These are phyloP conservation scores for Nasturtium officinale DNA, from an alignment of 345 rosid genomes.

Conservation along the genomic window DNA sequence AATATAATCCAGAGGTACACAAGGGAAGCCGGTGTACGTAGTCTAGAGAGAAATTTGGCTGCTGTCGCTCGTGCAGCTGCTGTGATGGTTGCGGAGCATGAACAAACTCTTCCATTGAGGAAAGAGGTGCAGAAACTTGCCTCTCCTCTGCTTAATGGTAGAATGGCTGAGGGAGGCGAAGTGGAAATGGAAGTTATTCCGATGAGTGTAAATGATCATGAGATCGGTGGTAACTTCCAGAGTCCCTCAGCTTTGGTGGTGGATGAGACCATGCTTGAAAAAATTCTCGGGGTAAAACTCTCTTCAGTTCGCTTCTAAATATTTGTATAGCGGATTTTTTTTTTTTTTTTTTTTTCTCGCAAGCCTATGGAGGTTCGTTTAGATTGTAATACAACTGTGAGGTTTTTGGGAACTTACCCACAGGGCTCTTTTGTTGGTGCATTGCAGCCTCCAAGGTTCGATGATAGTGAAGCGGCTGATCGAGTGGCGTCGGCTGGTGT, in stretches of 20 bases:
- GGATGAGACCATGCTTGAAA: slow-evolving; percentile 90
- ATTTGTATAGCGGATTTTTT: not conserved
- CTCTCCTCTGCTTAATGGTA: slow-evolving; percentile 76
- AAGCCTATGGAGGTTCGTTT: not conserved
- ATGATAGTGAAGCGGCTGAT: slow-evolving; percentile 92
- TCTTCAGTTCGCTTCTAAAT: not conserved
- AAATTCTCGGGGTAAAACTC: slow-evolving; percentile 81
- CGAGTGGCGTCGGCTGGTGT: slow-evolving; percentile 94
- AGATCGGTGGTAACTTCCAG: slow-evolving; percentile 67
- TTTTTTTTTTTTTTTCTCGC: not conserved
- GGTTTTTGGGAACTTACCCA: slow-evolving; percentile 5
- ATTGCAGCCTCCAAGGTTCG: slow-evolving; percentile 92
- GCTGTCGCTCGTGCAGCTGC: slow-evolving; percentile 99
- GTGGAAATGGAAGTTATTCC: slow-evolving; percentile 99
- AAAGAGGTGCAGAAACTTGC: slow-evolving; percentile 74
- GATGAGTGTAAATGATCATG: slow-evolving; percentile 80
- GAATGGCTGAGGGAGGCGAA: slow-evolving; percentile 90
- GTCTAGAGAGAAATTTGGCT: slow-evolving; percentile 87
- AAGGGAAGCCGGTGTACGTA: slow-evolving; percentile 97
- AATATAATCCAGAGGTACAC: slow-evolving; percentile 90
- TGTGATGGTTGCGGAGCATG: slow-evolving; percentile 86
- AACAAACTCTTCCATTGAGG: slow-evolving; percentile 72
- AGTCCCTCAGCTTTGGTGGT: slow-evolving; percentile 72
- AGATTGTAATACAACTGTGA: slow-evolving; percentile 9
- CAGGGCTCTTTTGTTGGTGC: slow-evolving; percentile 26